Base-by-base conservation (phyloP, 306 rosid genomes). In the Vigna mungo region DNA sequence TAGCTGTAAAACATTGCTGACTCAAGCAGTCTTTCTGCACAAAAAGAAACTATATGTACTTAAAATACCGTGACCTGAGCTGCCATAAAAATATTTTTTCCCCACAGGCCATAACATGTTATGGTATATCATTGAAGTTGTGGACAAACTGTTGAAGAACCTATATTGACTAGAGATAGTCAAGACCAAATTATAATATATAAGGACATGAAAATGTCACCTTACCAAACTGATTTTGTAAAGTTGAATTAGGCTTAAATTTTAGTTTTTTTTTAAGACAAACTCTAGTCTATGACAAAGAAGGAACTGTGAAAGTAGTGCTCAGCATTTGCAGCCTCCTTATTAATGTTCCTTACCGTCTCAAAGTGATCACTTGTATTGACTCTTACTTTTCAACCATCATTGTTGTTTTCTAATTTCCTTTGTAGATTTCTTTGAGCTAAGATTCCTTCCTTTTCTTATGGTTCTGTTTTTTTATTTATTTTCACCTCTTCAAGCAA, bases 401-500 rank as follows among this genome's bases (percentile, higher is more conserved):
- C 25, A 15, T 39, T 79, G 43, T 75, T 68, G 77, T 21, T 51
- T 64, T 37, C 62, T 71, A 11, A 56, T 34, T 20, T 47, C 62
- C 39, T 48, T 13, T 39, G 48, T 58, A 67, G 47, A 47, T 61
- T 68, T 64, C 34, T 65, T 11, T 77, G 48, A 32, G 59, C 7
- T 72, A 20, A 51, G 65, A 51, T 68, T 59, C 27, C 59, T 58
- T 65, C 39, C 8, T 80, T 27, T 68, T 68, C 52, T 41, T 15
- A 13, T 77, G 71, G 9, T 56, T 20, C 16, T 61, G n/a, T 73
- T 71, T 64, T 64, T 70, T 61, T 71, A 56, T 70, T 61, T 30
- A 18, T 27, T 74, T 51, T 27, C 62, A 86, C 68, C 30, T 73
- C 6, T 76, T 13, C 68, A 41, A 18, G 61, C 21, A 71, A 39